Evolutionary conservation across 2,329 filamentous ascomycete species (phyloP).

Genomic region (Claviceps arundinis): DNA sequence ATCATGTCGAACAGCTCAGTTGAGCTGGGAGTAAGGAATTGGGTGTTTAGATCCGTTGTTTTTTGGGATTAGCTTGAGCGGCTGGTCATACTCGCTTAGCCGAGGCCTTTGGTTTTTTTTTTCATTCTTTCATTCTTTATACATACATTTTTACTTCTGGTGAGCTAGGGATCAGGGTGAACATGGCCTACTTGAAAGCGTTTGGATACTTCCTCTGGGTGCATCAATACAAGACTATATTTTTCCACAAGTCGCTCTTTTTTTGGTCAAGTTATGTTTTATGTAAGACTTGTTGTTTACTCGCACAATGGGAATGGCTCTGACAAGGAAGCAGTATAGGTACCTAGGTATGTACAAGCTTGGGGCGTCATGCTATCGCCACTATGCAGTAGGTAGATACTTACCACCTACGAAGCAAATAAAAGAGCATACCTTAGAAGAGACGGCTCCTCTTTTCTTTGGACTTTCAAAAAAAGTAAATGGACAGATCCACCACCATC

Average conservation of each 20-base stretch:
- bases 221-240: neutral
- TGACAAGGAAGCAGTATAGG: no score
- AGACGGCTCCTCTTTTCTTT: no score
- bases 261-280: neutral
- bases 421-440: no score
- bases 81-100: neutral
- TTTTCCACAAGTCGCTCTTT: neutral
- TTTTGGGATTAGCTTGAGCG: neutral
- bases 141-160: slow-evolving; percentile 1
- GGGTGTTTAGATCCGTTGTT: neutral
- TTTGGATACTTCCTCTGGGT: slow-evolving; percentile 3
- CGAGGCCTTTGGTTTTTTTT: neutral
- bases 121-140: neutral
- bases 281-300: no score
- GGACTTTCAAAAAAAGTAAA: no score
- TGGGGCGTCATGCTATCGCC: no score
- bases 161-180: neutral
- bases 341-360: no score
- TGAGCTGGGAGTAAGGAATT: neutral
- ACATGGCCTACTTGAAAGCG: neutral
- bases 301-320: no score
- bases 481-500: no score
- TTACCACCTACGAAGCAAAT: no score
- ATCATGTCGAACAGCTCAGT: neutral
- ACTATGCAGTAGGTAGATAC: no score